These are phyloP conservation scores for Smittium mucronatum DNA, from an alignment of 371 early-diverging fungal genomes.

Conservation along the genomic window DNA sequence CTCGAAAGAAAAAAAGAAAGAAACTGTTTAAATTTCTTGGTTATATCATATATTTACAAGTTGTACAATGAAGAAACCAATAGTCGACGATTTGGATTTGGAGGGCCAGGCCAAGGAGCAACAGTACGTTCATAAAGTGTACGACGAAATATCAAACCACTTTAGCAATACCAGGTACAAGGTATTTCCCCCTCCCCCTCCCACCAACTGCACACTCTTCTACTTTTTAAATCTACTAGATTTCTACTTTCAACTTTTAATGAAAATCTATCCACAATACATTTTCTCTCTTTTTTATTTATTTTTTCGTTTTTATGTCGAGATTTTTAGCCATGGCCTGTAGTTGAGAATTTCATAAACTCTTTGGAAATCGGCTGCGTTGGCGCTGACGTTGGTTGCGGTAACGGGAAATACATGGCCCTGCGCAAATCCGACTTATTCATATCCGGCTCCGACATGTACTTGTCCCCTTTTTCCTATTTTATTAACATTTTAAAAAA, in stretches of 20 bases:
- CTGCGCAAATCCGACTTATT: constrained; percentile 54
- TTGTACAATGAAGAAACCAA: constrained; percentile 28
- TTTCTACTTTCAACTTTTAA: no score
- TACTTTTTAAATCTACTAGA: no score
- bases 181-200: constrained; percentile 31
- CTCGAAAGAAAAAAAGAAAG: no score
- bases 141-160: constrained; percentile 82
- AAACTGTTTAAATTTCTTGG: no score
- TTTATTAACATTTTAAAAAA: no score
- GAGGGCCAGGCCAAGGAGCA: constrained; percentile 47
- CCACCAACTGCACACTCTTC: no score
- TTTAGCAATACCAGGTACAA: constrained; percentile 93
- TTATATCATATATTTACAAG: no score
- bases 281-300: no score
- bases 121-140: constrained; percentile 77
- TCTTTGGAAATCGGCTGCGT: constrained; percentile 48
- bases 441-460: constrained; percentile 44
- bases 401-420: constrained; percentile 94
- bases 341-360: constrained; percentile 69
- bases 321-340: constrained; percentile 89
- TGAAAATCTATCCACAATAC: no score
- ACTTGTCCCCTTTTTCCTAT: no score
- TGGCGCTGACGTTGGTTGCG: constrained; percentile 92
- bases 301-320: no score
- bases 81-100: constrained; percentile 32